Evolutionary conservation across 1,284 basidiomycete genomes (phyloP).

Genomic region (Rhodotorula sp.): DNA sequence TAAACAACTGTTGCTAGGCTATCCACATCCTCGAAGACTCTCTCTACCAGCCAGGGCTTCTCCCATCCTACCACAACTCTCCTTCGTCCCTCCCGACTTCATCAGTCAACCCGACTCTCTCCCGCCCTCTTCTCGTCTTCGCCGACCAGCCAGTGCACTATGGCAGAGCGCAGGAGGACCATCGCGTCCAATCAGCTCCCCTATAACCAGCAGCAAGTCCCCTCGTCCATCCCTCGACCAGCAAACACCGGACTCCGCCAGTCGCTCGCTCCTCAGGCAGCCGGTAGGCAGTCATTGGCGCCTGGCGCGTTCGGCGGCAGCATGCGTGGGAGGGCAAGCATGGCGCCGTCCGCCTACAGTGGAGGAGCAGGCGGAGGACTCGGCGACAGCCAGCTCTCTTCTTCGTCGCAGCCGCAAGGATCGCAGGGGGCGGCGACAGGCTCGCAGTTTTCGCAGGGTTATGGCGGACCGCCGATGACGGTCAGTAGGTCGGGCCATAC

Average conservation of each 20-base stretch:
- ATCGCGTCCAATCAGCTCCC: constrained; percentile 7
- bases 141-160: not conserved
- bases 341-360: constrained; percentile 10
- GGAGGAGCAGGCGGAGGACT: not conserved
- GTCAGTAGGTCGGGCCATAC: constrained; percentile 14
- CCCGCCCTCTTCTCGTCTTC: not conserved
- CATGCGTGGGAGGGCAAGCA: not conserved
- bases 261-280: constrained; percentile 12
- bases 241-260: constrained; percentile 19
- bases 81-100: not conserved
- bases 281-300: not conserved
- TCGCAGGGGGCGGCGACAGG: constrained; percentile 5
- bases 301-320: not conserved
- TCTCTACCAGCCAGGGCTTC: not conserved
- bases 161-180: constrained; percentile 37
- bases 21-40: not conserved
- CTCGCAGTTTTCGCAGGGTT: constrained; percentile 27
- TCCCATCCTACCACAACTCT: not conserved
- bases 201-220: constrained; percentile 4
- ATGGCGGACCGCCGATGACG: constrained; percentile 33
- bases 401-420: not conserved
- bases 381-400: not conserved
- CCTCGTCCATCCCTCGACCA: constrained; percentile 31
- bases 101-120: constrained; percentile 15
- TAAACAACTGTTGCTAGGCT: not conserved